Conservation (phyloP, 2,329 filamentous ascomycete genomes). For the Claviceps digitariae region DNA sequence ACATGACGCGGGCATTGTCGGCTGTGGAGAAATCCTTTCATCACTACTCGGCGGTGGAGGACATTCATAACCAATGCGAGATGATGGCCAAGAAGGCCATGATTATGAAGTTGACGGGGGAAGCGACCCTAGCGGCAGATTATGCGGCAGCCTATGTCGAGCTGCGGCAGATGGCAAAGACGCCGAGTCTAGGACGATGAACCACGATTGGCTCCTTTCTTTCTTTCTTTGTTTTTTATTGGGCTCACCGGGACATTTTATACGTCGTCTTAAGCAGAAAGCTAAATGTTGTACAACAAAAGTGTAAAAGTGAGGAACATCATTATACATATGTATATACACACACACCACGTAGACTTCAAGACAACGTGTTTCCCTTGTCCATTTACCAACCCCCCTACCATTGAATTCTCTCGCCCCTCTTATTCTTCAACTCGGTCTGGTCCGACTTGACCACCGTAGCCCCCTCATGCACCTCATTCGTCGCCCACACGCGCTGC, state of each 20-base stretch:
- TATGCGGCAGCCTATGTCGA: conserved; percentile 52
- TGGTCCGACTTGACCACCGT: conserved; percentile 9
- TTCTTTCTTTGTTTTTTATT: not conserved
- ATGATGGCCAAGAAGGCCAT: conserved; percentile 72
- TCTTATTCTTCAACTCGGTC: conserved; percentile 22
- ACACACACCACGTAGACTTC: not conserved
- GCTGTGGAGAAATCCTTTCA: conserved; percentile 50
- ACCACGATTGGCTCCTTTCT: not conserved
- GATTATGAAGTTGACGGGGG: conserved; percentile 57
- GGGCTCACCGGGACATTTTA: not conserved
- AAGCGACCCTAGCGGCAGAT: conserved; percentile 49
- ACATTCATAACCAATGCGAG: conserved; percentile 55
- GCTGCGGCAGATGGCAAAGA: conserved; percentile 29
- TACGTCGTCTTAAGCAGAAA: not conserved
- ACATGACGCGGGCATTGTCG: conserved; percentile 42
- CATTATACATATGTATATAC: not conserved
- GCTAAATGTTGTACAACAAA: not conserved
- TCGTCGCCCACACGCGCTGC: conserved; percentile 83
- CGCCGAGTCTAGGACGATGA: conserved; percentile 13
- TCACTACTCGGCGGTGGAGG: conserved; percentile 54
- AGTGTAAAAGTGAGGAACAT: not conserved
- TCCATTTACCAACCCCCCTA: conserved; percentile 6
- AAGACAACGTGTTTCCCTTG: not conserved
- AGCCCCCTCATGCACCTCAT: conserved; percentile 25
- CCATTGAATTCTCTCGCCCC: conserved; percentile 26